These are phyloP conservation scores for Leishmania martiniquensis DNA, from an alignment of 208 protist genomes.

Conservation along the genomic window DNA sequence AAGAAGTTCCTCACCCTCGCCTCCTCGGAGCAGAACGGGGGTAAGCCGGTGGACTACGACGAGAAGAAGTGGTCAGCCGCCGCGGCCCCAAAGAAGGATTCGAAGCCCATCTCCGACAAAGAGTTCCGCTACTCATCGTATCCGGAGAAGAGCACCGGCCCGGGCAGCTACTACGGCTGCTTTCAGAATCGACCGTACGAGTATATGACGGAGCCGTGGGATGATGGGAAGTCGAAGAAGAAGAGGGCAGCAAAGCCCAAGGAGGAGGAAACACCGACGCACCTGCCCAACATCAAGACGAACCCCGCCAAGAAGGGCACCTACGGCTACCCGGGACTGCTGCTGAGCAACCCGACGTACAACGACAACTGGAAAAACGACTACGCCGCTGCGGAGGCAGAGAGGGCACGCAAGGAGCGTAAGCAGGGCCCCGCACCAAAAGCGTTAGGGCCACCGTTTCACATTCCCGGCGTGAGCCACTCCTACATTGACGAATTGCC, in stretches of 20 bases:
- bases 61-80: slow-evolving; percentile 40
- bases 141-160: slow-evolving; percentile 73
- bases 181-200: slow-evolving; percentile 77
- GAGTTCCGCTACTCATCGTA: slow-evolving; percentile 78
- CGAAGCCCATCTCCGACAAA: slow-evolving; percentile 58
- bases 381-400: slow-evolving; percentile 23
- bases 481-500: slow-evolving; percentile 79
- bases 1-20: slow-evolving; percentile 83
- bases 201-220: slow-evolving; percentile 75
- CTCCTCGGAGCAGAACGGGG: slow-evolving; percentile 74
- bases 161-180: slow-evolving; percentile 86
- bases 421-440: slow-evolving; percentile 20
- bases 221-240: slow-evolving; percentile 45
- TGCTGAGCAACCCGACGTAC: slow-evolving; percentile 66
- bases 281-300: slow-evolving; percentile 86
- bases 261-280: slow-evolving; percentile 22
- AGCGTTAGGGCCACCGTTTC: slow-evolving; percentile 48
- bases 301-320: slow-evolving; percentile 82
- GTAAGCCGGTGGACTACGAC: slow-evolving; percentile 63
- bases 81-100: slow-evolving; percentile 24
- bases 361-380: slow-evolving; percentile 69
- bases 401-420: slow-evolving; percentile 16
- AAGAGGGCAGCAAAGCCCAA: slow-evolving; percentile 7
- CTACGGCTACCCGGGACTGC: slow-evolving; percentile 71
- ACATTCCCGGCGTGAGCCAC: slow-evolving; percentile 51